A percentile compares a stretch with the other conserved stretches of the same genome.
These are phyloP conservation scores for Lathyrus aphaca DNA, from an alignment of 306 rosid species.

Conservation along the genomic window DNA sequence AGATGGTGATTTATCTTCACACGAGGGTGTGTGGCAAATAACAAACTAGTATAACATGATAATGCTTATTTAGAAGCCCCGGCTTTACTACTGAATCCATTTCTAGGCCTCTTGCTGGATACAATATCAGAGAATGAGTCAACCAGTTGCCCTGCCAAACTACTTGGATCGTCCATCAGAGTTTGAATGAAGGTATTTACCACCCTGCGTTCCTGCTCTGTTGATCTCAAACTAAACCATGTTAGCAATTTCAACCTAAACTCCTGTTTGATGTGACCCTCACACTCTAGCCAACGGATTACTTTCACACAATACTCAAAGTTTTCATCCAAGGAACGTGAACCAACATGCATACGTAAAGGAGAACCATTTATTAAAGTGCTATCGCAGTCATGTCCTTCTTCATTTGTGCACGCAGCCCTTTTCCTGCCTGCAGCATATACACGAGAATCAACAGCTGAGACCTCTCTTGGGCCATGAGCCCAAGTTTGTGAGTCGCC, in stretches of 20 bases:
- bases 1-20: constrained; percentile 47
- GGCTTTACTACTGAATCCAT: constrained; percentile 66
- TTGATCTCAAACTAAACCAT: constrained; percentile 97
- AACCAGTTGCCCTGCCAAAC: constrained; percentile 97
- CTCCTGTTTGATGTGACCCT: constrained; percentile 82
- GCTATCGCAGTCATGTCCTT: constrained; percentile 87
- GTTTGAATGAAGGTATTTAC: constrained; percentile 95
- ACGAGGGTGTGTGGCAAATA: constrained; percentile 37
- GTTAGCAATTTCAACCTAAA: constrained; percentile 94
- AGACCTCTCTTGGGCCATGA: constrained; percentile 62
- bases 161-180: constrained; percentile 85
- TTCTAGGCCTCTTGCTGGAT: constrained; percentile 83
- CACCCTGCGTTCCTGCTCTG: constrained; percentile 96
- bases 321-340: constrained; percentile 74
- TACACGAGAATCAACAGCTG: constrained; percentile 78
- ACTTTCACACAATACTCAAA: constrained; percentile 96
- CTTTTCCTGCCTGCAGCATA: constrained; percentile 71
- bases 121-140: constrained; percentile 90
- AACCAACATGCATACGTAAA: constrained; percentile 50
- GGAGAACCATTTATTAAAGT: constrained; percentile 90
- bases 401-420: constrained; percentile 64
- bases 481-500: constrained; percentile 91
- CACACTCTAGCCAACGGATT: constrained; percentile 96
- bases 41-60: constrained; percentile 37
- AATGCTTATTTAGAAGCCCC: constrained; percentile 57